Base-by-base conservation (phyloP, 306 rosid genomes). In the Trichosanthes cucumerina region DNA sequence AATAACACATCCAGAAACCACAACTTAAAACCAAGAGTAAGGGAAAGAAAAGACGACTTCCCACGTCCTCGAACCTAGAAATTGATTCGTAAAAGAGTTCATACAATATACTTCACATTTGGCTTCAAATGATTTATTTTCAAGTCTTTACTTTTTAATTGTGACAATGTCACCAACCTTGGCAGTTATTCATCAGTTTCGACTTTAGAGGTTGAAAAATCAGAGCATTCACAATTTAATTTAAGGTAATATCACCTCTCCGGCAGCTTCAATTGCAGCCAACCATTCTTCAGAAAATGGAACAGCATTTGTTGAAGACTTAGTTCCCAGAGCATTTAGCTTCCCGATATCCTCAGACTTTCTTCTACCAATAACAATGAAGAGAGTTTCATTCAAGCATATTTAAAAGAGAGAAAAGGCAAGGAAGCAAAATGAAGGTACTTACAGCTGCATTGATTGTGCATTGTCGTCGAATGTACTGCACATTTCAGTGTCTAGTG, bases 201-300 rank as follows among this genome's bases (percentile, higher is more conserved):
- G n/a, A n/a, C n/a, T n/a, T n/a, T n/a, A n/a, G 69, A 64, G 71
- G 19, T 62, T 60, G 4, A 9, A 9, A 60, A 24, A 26, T n/a
- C n/a, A 58, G 16, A 60, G 36, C 0, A 23, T 0, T 69, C n/a
- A 12, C 54, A 43, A 69, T n/a, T n/a, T n/a, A n/a, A 23, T 46
- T 47, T 8, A 46, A 72, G 41, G 59, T 15, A 72, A 47, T 72
- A 46, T 72, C 59, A 92, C 97, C 97, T 95, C 98, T 85, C 98
- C 98, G 63, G 98, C 97, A 54, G 96, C 93, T 91, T 92, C 97
- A 75, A 95, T 56, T 80, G 96, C 97, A 76, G 97, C 93, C 79
- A 95, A 82, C 98, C 98, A 95, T 84, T 95, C 98, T 41, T 95
- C 97, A 74, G 97, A 91, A 79, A 92, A 95, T 0, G 97, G 97